Evolutionary conservation across 1,139 yeast species (phyloP), one percentile per base, ranked within the genome.

Genomic region (Scheffersomyces illinoinensis): DNA sequence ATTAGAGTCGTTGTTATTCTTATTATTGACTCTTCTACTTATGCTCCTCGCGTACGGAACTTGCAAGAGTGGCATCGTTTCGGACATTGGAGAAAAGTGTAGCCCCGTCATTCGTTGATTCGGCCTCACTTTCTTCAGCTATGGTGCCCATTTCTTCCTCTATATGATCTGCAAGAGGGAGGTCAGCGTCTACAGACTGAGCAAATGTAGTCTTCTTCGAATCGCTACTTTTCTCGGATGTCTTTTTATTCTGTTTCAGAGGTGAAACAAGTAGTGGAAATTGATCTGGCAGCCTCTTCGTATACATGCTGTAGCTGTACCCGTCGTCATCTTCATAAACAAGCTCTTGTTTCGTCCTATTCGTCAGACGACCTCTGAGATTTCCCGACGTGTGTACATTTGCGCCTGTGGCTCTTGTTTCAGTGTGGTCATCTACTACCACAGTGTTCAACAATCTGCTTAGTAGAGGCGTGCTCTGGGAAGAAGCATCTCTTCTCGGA

Each of bases 281-380:
- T 12, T 12, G 43, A 10, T 33, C 43, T 17, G 8, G 8, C 43
- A 33, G 43, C 17, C 17, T 33, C 43, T 33, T 10, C 17, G 51
- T 7, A 20, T 20, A 48, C n/a, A 24, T 20, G 51, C 47, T 18
- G 54, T 48, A 58, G 10, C 56, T 57, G 52, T 59, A 59, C 1
- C 62, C 62, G 33, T 59, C 62, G n/a, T 59, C 62, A 47, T 57
- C 62, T 19, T 59, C 62, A 51, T 59, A 59, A 3, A 54, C 21
- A 5, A 26, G 55, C n/a, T 24, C 24, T 14, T 49, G 47, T 17
- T 39, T 24, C n/a, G 54, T 39, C n/a, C 33, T 43, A 19, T 54
- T 53, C 1, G 43, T 33, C 43, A 33, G 43, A 4, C 43, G 43
- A 7, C 43, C 43, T 33, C 43, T 33, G 17, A 33, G 43, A 33